Evolutionary conservation across 1,284 basidiomycete species (phyloP).

Genomic region (Thecaphora frezii): DNA sequence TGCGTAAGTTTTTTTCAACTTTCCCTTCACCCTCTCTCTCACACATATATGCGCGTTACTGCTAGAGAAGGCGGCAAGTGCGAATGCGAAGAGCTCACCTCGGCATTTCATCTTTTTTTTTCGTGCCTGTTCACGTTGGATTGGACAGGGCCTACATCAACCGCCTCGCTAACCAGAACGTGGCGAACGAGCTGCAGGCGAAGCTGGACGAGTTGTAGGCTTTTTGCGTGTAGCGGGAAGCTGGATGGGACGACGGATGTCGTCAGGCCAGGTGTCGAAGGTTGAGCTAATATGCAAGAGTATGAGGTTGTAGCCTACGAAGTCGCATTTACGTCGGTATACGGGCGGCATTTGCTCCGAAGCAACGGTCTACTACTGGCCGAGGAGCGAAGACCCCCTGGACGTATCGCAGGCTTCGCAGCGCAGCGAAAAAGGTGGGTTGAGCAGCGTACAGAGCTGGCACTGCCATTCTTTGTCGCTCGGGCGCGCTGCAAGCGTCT

Average conservation of each 20-base stretch:
- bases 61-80: too few species aligned
- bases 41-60: too few species aligned
- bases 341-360: too few species aligned
- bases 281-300: too few species aligned
- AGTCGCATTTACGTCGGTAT: too few species aligned
- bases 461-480: slow-evolving; percentile 16
- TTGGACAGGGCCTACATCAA: slow-evolving; percentile 12
- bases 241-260: too few species aligned
- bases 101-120: background rate
- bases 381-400: slow-evolving; percentile 11
- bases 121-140: background rate
- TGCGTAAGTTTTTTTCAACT: background rate
- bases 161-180: slow-evolving; percentile 13
- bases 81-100: too few species aligned
- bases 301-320: too few species aligned
- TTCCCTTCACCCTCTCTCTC: background rate
- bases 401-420: slow-evolving; percentile 32
- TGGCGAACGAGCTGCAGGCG: slow-evolving; percentile 25
- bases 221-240: too few species aligned
- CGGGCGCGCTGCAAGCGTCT: background rate
- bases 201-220: background rate
- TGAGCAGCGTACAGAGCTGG: slow-evolving; percentile 28
- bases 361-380: slow-evolving; percentile 9
- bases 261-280: too few species aligned
- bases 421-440: slow-evolving; percentile 4